Conservation (phyloP, 2,329 filamentous ascomycete genomes). For the Xylaria sp. region DNA sequence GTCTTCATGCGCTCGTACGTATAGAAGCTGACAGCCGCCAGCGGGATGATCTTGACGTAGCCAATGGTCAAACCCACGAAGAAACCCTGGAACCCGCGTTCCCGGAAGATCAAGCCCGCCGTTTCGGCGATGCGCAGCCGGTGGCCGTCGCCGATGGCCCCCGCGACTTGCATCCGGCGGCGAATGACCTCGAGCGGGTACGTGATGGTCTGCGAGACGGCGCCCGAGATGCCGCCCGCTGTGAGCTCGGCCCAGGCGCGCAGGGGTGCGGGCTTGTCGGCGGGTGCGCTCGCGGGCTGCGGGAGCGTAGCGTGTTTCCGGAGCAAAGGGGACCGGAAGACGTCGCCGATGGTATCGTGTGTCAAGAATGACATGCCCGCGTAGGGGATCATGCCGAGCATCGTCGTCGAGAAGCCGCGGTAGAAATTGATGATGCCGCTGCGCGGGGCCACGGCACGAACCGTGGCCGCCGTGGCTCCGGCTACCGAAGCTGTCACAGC, state of each 20-base stretch:
- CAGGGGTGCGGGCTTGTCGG: slow-evolving; percentile 72
- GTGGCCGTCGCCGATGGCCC: slow-evolving; percentile 89
- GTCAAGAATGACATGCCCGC: slow-evolving; percentile 95
- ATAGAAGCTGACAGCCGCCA: slow-evolving; percentile 76
- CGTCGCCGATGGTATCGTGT: slow-evolving; percentile 87
- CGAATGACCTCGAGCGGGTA: slow-evolving; percentile 95
- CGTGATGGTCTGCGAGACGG: slow-evolving; percentile 88
- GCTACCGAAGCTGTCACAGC: neutral
- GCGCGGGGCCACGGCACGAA: slow-evolving; percentile 62
- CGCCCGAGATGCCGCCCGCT: slow-evolving; percentile 83
- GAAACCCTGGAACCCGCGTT: slow-evolving; percentile 81
- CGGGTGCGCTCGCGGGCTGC: slow-evolving; percentile 57
- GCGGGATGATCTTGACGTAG: slow-evolving; percentile 91
- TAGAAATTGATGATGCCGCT: slow-evolving; percentile 89
- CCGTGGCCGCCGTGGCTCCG: slow-evolving; percentile 42
- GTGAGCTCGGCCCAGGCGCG: slow-evolving; percentile 86
- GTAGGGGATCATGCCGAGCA: slow-evolving; percentile 96
- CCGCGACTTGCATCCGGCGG: slow-evolving; percentile 93
- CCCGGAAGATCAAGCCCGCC: slow-evolving; percentile 72
- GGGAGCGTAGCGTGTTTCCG: slow-evolving; percentile 78
- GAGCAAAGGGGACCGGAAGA: slow-evolving; percentile 73
- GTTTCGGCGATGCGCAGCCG: slow-evolving; percentile 81
- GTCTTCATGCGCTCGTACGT: slow-evolving; percentile 70
- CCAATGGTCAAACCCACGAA: slow-evolving; percentile 94
- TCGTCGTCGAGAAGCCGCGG: slow-evolving; percentile 86